Conservation (phyloP, 495 filamentous ascomycete genomes). For the Podospora conica region DNA sequence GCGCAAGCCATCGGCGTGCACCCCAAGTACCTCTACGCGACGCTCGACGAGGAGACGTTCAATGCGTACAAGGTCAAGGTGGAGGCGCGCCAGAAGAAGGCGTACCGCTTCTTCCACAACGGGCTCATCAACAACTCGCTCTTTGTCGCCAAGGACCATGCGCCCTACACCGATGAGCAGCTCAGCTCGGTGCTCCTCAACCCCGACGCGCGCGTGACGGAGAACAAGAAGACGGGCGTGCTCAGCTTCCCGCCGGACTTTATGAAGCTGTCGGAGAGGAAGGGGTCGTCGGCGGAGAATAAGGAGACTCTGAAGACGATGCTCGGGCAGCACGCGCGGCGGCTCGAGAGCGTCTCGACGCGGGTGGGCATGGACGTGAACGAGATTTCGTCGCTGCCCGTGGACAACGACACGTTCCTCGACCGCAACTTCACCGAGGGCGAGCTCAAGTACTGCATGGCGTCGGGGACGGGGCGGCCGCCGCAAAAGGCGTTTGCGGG, state of each 20-base stretch:
- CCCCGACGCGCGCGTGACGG: constrained; percentile 79
- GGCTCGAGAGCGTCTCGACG: constrained; percentile 60
- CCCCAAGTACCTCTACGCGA: constrained; percentile 89
- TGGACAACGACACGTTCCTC: constrained; percentile 88
- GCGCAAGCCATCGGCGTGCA: constrained; percentile 96
- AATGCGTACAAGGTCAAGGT: constrained; percentile 80
- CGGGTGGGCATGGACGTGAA: constrained; percentile 93
- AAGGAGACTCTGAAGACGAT: constrained; percentile 69
- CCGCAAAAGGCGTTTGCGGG: constrained; percentile 85
- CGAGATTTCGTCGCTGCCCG: constrained; percentile 73
- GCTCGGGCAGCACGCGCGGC: constrained; percentile 47
- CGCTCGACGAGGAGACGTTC: constrained; percentile 83
- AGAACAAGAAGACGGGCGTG: constrained; percentile 75
- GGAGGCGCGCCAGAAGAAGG: constrained; percentile 89
- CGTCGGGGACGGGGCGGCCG: constrained; percentile 50
- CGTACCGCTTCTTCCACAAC: constrained; percentile 97
- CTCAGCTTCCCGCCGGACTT: constrained; percentile 65
- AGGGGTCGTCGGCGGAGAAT: constrained; percentile 24
- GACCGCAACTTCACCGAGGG: constrained; percentile 84
- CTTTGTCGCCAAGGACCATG: constrained; percentile 88
- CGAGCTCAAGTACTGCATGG: constrained; percentile 80
- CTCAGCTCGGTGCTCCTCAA: constrained; percentile 86
- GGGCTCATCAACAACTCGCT: constrained; percentile 94
- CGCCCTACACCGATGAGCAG: constrained; percentile 85
- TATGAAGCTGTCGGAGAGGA: constrained; percentile 49